Evolutionary conservation across 805 yeast genomes (phyloP).

Genomic region (Wickerhamiella qilinensis): DNA sequence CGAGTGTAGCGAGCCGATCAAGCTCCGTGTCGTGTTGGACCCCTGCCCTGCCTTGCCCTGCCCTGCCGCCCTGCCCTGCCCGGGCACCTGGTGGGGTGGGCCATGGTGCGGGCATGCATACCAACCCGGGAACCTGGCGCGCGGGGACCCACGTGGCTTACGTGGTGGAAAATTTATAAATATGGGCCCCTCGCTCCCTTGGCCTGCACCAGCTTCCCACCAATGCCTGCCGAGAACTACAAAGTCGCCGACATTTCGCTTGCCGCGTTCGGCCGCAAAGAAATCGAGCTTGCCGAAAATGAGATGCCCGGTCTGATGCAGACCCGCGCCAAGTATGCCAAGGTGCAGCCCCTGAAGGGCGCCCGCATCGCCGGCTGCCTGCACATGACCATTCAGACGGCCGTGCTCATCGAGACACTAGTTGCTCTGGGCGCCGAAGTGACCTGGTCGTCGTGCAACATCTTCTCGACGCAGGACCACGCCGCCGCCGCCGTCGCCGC

Average conservation of each 20-base stretch:
- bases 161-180: neutral
- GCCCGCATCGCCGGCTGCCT: conserved; percentile 98
- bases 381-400: conserved; percentile 99
- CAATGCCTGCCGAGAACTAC: conserved; percentile 47
- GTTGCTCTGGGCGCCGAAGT: conserved; percentile 98
- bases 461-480: conserved; percentile 98
- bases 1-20: too few relatives aligned
- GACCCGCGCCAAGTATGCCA: conserved; percentile 85
- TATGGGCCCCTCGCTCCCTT: neutral
- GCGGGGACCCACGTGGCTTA: neutral
- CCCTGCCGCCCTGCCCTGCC: too few relatives aligned
- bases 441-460: conserved; percentile 99
- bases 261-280: conserved; percentile 99
- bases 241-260: conserved; percentile 96
- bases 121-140: too few relatives aligned
- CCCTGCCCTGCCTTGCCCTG: too few relatives aligned
- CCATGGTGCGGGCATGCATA: too few relatives aligned
- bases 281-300: conserved; percentile 95
- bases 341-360: conserved; percentile 88
- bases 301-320: conserved; percentile 99
- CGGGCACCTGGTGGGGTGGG: too few relatives aligned
- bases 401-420: conserved; percentile 94
- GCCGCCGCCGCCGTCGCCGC: conserved; percentile 99
- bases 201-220: neutral
- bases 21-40: too few relatives aligned